Percentiles rank a stretch among this genome's conserved stretches.
Evolutionary conservation across 139 green algal species (phyloP).

Genomic region (Coccomyxa sp.): DNA sequence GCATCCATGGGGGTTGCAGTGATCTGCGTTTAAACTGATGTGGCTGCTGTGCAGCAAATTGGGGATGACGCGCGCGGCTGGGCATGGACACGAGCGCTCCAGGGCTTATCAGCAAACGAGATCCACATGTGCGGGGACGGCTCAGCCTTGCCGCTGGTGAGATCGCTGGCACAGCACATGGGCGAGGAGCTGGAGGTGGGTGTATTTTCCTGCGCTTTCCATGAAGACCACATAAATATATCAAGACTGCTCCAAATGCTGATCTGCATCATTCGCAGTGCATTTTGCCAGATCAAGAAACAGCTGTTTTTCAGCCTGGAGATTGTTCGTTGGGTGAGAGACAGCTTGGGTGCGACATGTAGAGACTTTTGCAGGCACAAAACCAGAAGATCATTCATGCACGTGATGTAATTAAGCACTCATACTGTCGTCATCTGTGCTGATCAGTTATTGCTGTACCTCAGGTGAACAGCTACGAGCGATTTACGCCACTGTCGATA

Average conservation of each 20-base stretch:
- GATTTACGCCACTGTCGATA: conserved; percentile 60
- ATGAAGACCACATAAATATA: too few relatives aligned
- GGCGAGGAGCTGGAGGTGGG: conserved; percentile 63
- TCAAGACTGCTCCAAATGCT: not conserved
- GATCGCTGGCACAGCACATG: conserved; percentile 43
- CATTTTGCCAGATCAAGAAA: not conserved
- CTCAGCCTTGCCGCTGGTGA: conserved; percentile 72
- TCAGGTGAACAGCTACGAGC: conserved; percentile 25
- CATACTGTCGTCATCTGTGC: too few relatives aligned
- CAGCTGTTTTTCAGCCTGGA: not conserved
- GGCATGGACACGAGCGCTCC: conserved; percentile 91
- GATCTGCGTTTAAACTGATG: not conserved
- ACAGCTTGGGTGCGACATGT: too few relatives aligned
- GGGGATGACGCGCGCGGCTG: conserved; percentile 80
- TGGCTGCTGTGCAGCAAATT: conserved; percentile 64
- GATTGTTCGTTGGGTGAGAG: too few relatives aligned
- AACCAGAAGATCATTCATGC: not conserved
- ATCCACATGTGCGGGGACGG: conserved; percentile 94
- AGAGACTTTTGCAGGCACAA: too few relatives aligned
- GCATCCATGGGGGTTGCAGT: too few relatives aligned
- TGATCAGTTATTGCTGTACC: too few relatives aligned
- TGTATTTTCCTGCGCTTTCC: too few relatives aligned
- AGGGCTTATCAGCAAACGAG: conserved; percentile 74
- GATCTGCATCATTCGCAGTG: not conserved
- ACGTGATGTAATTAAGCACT: not conserved